phyloP scores from a whole-genome alignment of 2,329 filamentous ascomycete species.

The Dactylellina sp. region DNA sequence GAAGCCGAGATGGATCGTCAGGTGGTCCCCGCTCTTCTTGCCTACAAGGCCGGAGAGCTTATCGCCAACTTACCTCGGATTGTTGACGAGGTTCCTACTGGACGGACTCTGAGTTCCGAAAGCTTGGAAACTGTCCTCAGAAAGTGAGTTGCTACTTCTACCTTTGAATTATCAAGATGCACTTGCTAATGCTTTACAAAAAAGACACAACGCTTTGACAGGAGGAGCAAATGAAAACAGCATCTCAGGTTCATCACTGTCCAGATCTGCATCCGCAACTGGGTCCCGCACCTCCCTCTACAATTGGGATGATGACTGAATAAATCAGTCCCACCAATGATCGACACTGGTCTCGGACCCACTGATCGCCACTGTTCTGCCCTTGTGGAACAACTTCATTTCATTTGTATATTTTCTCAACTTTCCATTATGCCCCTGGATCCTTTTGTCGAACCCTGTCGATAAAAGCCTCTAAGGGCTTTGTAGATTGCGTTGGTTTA shows the following conservation, averaged over 20 bases:
- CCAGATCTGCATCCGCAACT: constrained; percentile 28
- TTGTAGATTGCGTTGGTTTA: constrained; percentile 44
- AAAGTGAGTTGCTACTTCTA: constrained; percentile 65
- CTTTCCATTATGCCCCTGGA: constrained; percentile 17
- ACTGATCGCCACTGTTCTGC: no score
- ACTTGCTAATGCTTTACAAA: constrained; percentile 32
- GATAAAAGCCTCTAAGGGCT: constrained; percentile 22
- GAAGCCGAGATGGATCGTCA: constrained; percentile 95
- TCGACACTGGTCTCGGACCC: no score
- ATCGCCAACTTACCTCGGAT: constrained; percentile 90
- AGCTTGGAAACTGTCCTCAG: constrained; percentile 71
- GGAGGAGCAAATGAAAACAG: constrained; percentile 33
- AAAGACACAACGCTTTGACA: constrained; percentile 52
- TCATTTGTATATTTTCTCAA: constrained; percentile 54
- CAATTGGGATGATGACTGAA: constrained; percentile 56
- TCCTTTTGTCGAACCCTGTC: constrained; percentile 5
- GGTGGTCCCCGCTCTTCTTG: constrained; percentile 85
- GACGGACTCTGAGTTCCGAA: constrained; percentile 66
- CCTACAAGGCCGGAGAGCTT: constrained; percentile 88
- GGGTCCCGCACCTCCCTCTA: constrained; percentile 54
- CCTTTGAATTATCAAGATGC: not conserved
- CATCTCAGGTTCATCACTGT: constrained; percentile 33
- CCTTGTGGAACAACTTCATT: constrained; percentile 23
- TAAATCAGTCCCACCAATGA: not conserved
- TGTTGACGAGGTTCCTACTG: constrained; percentile 82